Percentiles rank a stretch among this genome's conserved stretches.
These are phyloP conservation scores for Neoboletus magnificus DNA, from an alignment of 768 basidiomycete species.

Conservation along the genomic window DNA sequence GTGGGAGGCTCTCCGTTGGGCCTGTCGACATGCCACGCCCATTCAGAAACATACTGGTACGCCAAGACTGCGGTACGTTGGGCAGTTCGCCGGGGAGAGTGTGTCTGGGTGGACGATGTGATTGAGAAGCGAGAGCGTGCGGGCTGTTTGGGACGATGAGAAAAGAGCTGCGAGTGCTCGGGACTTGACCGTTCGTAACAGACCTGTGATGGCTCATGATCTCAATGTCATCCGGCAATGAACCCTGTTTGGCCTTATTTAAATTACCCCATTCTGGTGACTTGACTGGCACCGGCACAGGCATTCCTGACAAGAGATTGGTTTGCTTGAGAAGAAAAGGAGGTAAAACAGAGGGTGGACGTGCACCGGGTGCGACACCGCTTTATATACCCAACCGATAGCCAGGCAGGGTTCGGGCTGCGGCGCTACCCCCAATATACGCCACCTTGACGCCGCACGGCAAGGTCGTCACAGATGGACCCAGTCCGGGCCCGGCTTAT, in stretches of 20 bases:
- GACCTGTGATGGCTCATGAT: constrained; percentile 15
- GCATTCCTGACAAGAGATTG: constrained; percentile 10
- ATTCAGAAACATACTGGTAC: constrained; percentile 9
- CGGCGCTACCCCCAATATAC: background rate
- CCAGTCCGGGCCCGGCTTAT: background rate
- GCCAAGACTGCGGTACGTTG: background rate
- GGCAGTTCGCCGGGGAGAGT: background rate
- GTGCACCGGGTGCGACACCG: too few relatives aligned
- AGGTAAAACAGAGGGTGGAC: too few relatives aligned
- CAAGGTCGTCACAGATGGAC: background rate
- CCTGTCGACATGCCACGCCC: background rate
- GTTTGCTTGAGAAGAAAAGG: too few relatives aligned
- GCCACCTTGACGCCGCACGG: constrained; percentile 23
- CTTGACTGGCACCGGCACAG: constrained; percentile 16
- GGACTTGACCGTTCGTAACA: constrained; percentile 13
- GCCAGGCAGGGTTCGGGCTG: background rate
- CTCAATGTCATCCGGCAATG: constrained; percentile 16
- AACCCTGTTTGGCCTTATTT: constrained; percentile 30
- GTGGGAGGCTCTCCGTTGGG: background rate
- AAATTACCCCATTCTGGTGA: constrained; percentile 9
- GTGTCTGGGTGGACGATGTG: background rate
- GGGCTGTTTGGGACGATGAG: constrained; percentile 2
- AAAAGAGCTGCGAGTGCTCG: background rate
- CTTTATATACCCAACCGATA: background rate
- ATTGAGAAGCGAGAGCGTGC: background rate